Evolutionary conservation across 2,329 filamentous ascomycete genomes (phyloP).

Genomic region (Ascochyta fabae): DNA sequence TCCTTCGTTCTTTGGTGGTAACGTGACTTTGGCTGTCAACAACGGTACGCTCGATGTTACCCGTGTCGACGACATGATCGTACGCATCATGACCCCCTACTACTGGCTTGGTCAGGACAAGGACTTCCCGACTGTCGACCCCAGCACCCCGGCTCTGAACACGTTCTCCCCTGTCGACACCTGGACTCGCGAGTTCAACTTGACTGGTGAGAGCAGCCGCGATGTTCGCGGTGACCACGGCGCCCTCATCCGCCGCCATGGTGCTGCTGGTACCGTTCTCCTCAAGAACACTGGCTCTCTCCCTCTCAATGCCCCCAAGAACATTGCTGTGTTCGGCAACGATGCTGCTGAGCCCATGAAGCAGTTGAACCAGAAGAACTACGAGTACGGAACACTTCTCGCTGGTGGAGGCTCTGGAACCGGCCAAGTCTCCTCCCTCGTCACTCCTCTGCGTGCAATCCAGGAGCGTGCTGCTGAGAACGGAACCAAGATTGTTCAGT

Average conservation of each 20-base stretch:
- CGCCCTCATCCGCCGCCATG: slow-evolving; percentile 50
- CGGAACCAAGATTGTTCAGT: slow-evolving; percentile 51
- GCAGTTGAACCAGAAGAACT: slow-evolving; percentile 46
- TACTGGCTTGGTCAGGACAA: slow-evolving; percentile 53
- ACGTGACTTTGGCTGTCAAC: slow-evolving; percentile 47
- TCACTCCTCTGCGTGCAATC: slow-evolving; percentile 52
- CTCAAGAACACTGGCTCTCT: slow-evolving; percentile 61
- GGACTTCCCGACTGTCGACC: slow-evolving; percentile 49
- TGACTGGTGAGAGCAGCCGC: slow-evolving; percentile 42
- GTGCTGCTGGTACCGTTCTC: slow-evolving; percentile 50
- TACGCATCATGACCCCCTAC: slow-evolving; percentile 55
- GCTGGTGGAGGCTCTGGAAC: slow-evolving; percentile 53
- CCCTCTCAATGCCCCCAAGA: slow-evolving; percentile 59
- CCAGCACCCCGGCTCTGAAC: slow-evolving; percentile 38
- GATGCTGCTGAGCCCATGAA: slow-evolving; percentile 56
- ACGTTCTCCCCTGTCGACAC: slow-evolving; percentile 51
- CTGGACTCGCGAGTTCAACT: slow-evolving; percentile 43
- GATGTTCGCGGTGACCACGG: slow-evolving; percentile 52
- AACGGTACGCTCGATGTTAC: slow-evolving; percentile 51
- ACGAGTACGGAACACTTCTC: slow-evolving; percentile 52
- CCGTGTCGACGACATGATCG: slow-evolving; percentile 56
- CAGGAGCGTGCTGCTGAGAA: slow-evolving; percentile 39
- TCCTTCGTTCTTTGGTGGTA: slow-evolving; percentile 54
- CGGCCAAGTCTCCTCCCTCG: slow-evolving; percentile 50
- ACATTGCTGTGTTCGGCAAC: slow-evolving; percentile 59